These are phyloP conservation scores for Rhizophora apiculata DNA, from an alignment of 345 rosid species.

Conservation along the genomic window DNA sequence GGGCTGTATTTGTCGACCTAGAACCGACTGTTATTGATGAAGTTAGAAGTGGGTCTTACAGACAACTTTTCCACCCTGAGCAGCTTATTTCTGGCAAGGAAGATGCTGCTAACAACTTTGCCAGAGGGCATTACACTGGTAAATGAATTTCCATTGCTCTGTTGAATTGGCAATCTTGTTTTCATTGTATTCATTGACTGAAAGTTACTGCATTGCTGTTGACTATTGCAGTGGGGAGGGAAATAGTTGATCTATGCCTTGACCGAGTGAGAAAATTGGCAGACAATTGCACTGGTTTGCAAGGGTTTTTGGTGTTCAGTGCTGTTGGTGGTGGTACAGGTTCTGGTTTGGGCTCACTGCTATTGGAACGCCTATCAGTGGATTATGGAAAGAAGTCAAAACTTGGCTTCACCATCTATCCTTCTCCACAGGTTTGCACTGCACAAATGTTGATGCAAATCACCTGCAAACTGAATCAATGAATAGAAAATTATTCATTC, in stretches of 20 bases:
- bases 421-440: conserved; percentile 40
- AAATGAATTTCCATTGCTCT: background rate
- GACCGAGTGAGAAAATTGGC: background rate
- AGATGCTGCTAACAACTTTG: conserved; percentile 91
- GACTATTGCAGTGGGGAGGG: conserved; percentile 19
- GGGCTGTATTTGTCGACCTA: conserved; percentile 76
- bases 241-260: background rate
- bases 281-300: conserved; percentile 1
- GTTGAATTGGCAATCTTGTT: conserved; percentile 7
- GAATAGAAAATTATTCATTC: no score
- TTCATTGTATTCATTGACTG: background rate
- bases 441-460: background rate
- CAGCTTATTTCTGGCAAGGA: conserved; percentile 92
- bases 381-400: conserved; percentile 2
- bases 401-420: conserved; percentile 1
- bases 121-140: conserved; percentile 91
- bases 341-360: background rate
- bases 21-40: conserved; percentile 90
- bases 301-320: conserved; percentile 1
- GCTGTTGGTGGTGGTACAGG: conserved; percentile 6
- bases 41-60: conserved; percentile 64
- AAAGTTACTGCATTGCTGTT: conserved; percentile 1
- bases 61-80: conserved; percentile 91
- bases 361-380: conserved; percentile 4
- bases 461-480: background rate